phyloP scores from a whole-genome alignment of 495 filamentous ascomycete genomes.

The Penicillium fimorum region DNA sequence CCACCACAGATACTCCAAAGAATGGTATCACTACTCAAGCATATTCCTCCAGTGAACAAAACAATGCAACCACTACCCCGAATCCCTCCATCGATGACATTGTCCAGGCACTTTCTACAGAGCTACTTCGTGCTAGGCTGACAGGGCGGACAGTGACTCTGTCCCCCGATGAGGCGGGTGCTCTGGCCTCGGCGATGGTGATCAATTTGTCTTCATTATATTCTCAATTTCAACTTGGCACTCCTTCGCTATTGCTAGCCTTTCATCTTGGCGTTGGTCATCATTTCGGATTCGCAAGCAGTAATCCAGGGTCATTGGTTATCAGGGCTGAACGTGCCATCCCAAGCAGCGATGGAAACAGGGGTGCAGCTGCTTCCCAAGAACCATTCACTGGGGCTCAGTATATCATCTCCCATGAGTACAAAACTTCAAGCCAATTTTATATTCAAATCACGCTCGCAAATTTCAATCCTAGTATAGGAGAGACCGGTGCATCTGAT shows the following conservation, averaged over 20 bases:
- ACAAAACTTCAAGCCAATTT: conserved; percentile 28
- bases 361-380: conserved; percentile 1
- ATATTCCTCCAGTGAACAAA: conserved; percentile 12
- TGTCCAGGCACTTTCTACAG: conserved; percentile 33
- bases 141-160: conserved; percentile 31
- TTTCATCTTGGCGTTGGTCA: conserved; percentile 43
- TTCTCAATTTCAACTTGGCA: conserved; percentile 25
- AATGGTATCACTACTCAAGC: conserved; percentile 5
- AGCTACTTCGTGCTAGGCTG: conserved; percentile 33
- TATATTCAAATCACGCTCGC: conserved; percentile 34
- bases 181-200: conserved; percentile 35
- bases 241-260: conserved; percentile 27
- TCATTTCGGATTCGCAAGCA: conserved; percentile 33
- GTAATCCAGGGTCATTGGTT: conserved; percentile 22
- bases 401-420: conserved; percentile 36
- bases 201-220: conserved; percentile 32
- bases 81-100: conserved; percentile 38
- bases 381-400: not conserved
- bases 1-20: not conserved
- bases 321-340: conserved; percentile 23
- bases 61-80: conserved; percentile 2
- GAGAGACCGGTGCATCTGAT: conserved; percentile 9
- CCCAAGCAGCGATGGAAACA: not conserved
- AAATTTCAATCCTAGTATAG: conserved; percentile 23
- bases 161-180: conserved; percentile 31